Conservation (phyloP, 306 rosid genomes). For the Medicago ruthenica region DNA sequence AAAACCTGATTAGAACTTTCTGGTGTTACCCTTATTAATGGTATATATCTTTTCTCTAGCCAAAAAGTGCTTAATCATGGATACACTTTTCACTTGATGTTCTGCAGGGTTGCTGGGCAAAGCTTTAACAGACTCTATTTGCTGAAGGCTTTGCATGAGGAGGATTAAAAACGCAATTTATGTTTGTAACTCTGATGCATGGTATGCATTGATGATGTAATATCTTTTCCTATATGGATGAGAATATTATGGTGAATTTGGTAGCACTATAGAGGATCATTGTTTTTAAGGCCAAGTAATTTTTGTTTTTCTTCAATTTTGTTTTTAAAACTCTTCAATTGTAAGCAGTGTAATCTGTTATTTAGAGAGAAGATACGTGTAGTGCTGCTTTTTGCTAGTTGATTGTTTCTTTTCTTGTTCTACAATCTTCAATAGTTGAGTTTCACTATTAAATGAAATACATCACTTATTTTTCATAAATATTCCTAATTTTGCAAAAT, state of each 20-base stretch:
- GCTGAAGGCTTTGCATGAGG: conserved; percentile 83
- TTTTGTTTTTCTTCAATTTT: neutral
- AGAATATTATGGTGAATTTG: conserved; percentile 24
- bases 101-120: conserved; percentile 86
- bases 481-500: no score
- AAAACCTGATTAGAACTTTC: neutral
- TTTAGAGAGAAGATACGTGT: conserved; percentile 22
- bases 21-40: conserved; percentile 7
- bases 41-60: neutral
- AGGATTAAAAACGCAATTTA: conserved; percentile 44
- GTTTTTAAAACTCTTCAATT: conserved; percentile 30
- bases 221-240: conserved; percentile 20
- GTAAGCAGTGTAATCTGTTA: conserved; percentile 20
- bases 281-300: neutral
- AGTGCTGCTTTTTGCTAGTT: neutral
- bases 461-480: conserved; percentile 14
- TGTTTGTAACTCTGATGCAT: conserved; percentile 30
- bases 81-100: conserved; percentile 24
- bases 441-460: conserved; percentile 8
- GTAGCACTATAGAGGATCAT: conserved; percentile 18
- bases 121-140: conserved; percentile 81
- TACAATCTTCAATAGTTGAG: conserved; percentile 2
- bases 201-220: conserved; percentile 28
- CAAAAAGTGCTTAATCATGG: neutral
- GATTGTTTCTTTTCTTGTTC: neutral